phyloP scores from a whole-genome alignment of 805 yeast species.

The Wickerhamomyces mucosus region DNA sequence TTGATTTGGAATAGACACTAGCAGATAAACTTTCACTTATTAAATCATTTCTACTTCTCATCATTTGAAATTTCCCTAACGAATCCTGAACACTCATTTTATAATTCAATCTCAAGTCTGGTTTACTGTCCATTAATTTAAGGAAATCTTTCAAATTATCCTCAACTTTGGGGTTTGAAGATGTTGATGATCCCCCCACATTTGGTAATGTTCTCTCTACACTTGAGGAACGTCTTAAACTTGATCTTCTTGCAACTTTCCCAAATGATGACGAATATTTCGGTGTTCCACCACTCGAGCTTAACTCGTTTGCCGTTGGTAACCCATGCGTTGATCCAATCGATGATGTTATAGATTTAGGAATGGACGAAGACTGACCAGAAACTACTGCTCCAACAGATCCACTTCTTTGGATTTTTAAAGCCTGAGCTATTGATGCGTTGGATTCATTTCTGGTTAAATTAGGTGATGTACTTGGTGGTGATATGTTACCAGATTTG shows the following conservation, averaged over 20 bases:
- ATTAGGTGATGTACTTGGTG: conserved; percentile 19
- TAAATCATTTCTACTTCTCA: conserved; percentile 44
- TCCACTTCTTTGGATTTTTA: conserved; percentile 31
- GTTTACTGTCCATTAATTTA: conserved; percentile 55
- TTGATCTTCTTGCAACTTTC: conserved; percentile 47
- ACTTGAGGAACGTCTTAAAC: conserved; percentile 26
- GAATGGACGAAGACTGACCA: conserved; percentile 13
- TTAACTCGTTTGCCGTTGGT: conserved; percentile 19
- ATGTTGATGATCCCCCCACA: conserved; percentile 21
- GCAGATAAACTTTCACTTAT: conserved; percentile 47
- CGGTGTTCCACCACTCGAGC: conserved; percentile 39
- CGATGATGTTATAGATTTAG: conserved; percentile 20
- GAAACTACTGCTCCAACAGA: conserved; percentile 10
- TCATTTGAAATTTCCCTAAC: conserved; percentile 38
- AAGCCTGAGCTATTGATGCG: conserved; percentile 30
- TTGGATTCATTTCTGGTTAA: conserved; percentile 34
- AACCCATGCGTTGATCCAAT: conserved; percentile 14
- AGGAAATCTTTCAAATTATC: conserved; percentile 66
- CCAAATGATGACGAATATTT: conserved; percentile 68
- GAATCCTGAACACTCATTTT: conserved; percentile 33
- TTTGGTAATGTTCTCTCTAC: conserved; percentile 19
- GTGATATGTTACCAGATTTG: conserved; percentile 27
- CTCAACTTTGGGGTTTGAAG: conserved; percentile 28
- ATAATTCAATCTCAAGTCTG: conserved; percentile 32
- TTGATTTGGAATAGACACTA: conserved; percentile 28